A percentile compares a stretch with the other conserved stretches of the same genome.
Evolutionary conservation across 306 rosid species (phyloP).

Genomic region (Glycine tomentella): DNA sequence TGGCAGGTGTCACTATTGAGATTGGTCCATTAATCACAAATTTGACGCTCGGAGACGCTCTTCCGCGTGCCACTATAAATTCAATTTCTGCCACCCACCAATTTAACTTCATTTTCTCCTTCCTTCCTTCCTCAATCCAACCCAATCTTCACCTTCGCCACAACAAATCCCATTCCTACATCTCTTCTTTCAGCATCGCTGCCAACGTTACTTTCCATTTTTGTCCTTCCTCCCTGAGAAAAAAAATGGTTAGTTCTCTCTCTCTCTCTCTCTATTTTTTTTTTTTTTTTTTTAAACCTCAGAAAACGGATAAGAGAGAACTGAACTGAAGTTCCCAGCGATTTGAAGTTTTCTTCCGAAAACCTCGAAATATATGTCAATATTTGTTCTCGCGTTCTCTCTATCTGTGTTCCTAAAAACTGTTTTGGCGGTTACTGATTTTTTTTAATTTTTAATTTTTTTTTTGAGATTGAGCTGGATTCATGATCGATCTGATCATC

Average conservation of each 20-base stretch:
- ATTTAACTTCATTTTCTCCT: conserved; percentile 15
- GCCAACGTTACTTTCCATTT: not conserved
- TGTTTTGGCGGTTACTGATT: conserved; percentile 29
- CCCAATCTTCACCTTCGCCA: not conserved
- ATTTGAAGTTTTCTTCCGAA: not conserved
- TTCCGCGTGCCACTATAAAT: conserved; percentile 35
- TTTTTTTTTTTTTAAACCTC: not conserved
- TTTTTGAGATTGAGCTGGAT: conserved; percentile 26
- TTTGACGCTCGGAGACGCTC: conserved; percentile 24
- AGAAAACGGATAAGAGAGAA: not conserved
- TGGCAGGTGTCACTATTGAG: not conserved
- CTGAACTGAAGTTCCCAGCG: conserved; percentile 15
- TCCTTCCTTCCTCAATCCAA: too few relatives aligned
- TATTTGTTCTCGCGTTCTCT: not conserved
- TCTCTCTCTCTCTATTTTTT: not conserved
- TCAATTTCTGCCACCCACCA: conserved; percentile 13
- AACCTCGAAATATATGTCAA: not conserved
- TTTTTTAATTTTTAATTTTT: not conserved
- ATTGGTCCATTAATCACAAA: conserved; percentile 40
- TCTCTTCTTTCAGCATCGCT: conserved; percentile 24
- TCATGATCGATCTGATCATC: conserved; percentile 43
- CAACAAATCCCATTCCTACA: not conserved
- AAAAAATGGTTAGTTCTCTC: conserved; percentile 48
- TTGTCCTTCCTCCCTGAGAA: not conserved
- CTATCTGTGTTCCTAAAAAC: not conserved